These are phyloP conservation scores for Suhomyces taliae DNA, from an alignment of 1,139 yeast genomes.

Conservation along the genomic window DNA sequence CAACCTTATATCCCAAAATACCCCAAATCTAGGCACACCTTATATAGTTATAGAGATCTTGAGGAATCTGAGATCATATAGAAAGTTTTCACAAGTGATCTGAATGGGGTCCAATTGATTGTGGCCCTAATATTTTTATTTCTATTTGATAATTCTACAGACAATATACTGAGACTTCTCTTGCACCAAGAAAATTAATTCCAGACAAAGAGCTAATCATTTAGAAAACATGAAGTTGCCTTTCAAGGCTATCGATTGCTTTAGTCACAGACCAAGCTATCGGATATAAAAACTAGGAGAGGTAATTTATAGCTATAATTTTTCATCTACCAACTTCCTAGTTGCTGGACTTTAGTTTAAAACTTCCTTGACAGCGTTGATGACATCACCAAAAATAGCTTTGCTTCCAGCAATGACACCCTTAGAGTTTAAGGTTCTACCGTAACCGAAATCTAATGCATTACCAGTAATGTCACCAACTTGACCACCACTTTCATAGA, in stretches of 20 bases:
- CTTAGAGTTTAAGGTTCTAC: constrained; percentile 75
- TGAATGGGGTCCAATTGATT: too few species aligned
- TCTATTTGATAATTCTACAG: too few species aligned
- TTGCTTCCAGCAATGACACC: constrained; percentile 91
- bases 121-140: too few species aligned
- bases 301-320: not conserved
- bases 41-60: too few species aligned
- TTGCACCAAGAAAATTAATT: too few species aligned
- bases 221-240: not conserved
- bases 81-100: too few species aligned
- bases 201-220: not conserved
- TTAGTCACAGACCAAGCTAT: not conserved
- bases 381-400: constrained; percentile 59
- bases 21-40: too few species aligned
- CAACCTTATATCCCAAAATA: too few species aligned
- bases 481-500: constrained; percentile 86
- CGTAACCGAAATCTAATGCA: constrained; percentile 77
- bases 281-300: not conserved
- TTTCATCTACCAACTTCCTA: not conserved
- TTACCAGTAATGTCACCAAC: constrained; percentile 83
- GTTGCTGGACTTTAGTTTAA: not conserved
- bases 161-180: too few species aligned
- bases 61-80: too few species aligned
- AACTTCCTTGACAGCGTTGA: constrained; percentile 51
- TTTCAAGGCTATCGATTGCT: not conserved